Evolutionary conservation across 331 rosid genomes (phyloP), one percentile per base, ranked within the genome.

Genomic region (Dryas integrifolia): DNA sequence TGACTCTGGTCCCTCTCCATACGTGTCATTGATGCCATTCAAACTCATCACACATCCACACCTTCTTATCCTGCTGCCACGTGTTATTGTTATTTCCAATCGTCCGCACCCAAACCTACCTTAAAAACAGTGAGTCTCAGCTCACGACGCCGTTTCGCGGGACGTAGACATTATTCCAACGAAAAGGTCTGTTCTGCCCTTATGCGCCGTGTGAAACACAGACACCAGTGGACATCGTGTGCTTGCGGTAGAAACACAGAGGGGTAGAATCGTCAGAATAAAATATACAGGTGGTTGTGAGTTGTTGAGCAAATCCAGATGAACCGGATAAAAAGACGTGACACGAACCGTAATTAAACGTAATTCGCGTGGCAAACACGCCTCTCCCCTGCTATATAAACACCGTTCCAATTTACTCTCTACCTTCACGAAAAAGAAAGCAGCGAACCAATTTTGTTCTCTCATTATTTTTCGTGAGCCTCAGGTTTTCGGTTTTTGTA

Each of bases 341-440:
- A 62, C 9, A 6, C 3, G 16, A 7, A 46, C 58, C 39, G 58
- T 48, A 58, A 72, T 11, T 58, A 72, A 45, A 15, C 1, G 0
- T 0, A 58, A 15, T 1, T 58, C 1, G 7, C 18, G 58, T 26
- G 76, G 67, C 67, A n/a, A 46, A 30, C 47, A 5, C 11, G 67
- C 9, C 0, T 7, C 12, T 0, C 2, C 0, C 8, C 12, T 0
- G 4, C 67, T 58, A 46, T 58, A 9, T 58, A 72, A 72, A 0
- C 46, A 7, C 24, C 8, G 16, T 0, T n/a, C 35, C 1, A 1
- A 1, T 0, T 0, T 12, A 0, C 1, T 4, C 1, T 0, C 65
- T 7, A 1, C n/a, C 67, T 58, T n/a, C 58, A 58, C 67, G 67
- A 15, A 72, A 64, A 41, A 72, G 67, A 58, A 46, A 50, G 48